Conservation (phyloP, 768 basidiomycete species). For the Dictyophora rubrovolvata region DNA sequence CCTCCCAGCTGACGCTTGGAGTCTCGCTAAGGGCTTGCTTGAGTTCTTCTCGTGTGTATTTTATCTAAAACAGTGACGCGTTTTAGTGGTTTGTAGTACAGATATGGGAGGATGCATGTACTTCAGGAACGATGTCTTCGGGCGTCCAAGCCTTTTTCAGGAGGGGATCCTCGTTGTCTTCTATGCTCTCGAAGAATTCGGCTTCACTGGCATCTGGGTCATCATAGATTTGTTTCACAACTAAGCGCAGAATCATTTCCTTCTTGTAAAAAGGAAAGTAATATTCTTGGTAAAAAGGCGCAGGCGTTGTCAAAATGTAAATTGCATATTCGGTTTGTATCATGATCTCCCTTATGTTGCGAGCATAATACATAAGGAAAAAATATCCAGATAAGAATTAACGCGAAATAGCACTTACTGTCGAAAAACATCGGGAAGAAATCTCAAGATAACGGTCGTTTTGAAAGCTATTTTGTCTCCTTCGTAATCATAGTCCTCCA, state of each 20-base stretch:
- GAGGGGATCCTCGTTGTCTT: conserved; percentile 25
- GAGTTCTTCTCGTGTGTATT: not conserved
- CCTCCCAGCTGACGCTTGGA: not conserved
- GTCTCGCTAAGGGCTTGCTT: not conserved
- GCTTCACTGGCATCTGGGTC: not conserved
- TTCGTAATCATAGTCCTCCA: not conserved
- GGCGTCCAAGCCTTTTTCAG: conserved; percentile 26
- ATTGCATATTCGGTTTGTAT: conserved; percentile 56
- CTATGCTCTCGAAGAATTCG: conserved; percentile 7
- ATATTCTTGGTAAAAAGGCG: conserved; percentile 29
- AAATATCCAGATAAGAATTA: not conserved
- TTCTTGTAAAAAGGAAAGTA: conserved; percentile 42
- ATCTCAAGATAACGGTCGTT: conserved; percentile 32
- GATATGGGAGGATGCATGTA: not conserved
- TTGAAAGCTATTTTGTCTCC: conserved; percentile 13
- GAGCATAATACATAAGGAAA: not conserved
- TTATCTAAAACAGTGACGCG: not conserved
- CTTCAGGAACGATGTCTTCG: not conserved
- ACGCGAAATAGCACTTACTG: conserved; percentile 34
- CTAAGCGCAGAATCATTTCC: conserved; percentile 40
- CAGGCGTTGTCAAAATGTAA: conserved; percentile 47
- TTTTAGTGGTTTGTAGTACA: not conserved
- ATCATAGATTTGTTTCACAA: conserved; percentile 23
- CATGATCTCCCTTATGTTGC: conserved; percentile 42
- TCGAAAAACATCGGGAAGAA: conserved; percentile 35